These are phyloP conservation scores for Penicillium sp. DNA, from an alignment of 2,329 filamentous ascomycete species.

Conservation along the genomic window DNA sequence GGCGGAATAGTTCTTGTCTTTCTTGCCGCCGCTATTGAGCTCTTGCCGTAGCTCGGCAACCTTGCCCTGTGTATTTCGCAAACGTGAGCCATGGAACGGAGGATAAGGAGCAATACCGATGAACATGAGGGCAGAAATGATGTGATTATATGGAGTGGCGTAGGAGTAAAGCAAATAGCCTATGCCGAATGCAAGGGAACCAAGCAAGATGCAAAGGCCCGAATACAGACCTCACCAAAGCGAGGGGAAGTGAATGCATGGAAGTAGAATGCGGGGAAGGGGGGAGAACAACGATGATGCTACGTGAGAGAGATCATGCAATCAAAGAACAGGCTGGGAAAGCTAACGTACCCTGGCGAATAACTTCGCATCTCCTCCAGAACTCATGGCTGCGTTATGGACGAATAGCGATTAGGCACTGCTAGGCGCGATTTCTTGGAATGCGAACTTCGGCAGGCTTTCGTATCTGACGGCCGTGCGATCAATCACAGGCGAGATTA, in stretches of 20 bases:
- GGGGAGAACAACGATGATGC: not conserved
- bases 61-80: constrained; percentile 74
- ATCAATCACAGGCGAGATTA: constrained; percentile 23
- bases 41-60: constrained; percentile 94
- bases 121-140: constrained; percentile 28
- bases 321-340: constrained; percentile 23
- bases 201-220: constrained; percentile 2
- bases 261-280: constrained; percentile 22
- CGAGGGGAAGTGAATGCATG: constrained; percentile 13
- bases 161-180: constrained; percentile 4
- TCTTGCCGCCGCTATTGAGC: constrained; percentile 90
- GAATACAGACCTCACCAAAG: constrained; percentile 3
- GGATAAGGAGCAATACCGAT: constrained; percentile 31
- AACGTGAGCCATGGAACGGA: constrained; percentile 33
- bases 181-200: constrained; percentile 1
- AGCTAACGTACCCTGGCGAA: constrained; percentile 82
- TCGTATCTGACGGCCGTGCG: constrained; percentile 7
- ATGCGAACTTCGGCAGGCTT: constrained; percentile 10
- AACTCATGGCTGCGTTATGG: constrained; percentile 53
- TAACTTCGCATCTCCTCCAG: constrained; percentile 95
- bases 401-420: constrained; percentile 14
- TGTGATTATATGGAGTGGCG: not conserved
- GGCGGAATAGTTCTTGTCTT: constrained; percentile 91
- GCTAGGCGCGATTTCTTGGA: constrained; percentile 4
- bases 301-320: not conserved